Percentiles rank a stretch among this genome's conserved stretches.
These are phyloP conservation scores for Hygrocybe coccinea DNA, from an alignment of 768 basidiomycete genomes.

Conservation along the genomic window DNA sequence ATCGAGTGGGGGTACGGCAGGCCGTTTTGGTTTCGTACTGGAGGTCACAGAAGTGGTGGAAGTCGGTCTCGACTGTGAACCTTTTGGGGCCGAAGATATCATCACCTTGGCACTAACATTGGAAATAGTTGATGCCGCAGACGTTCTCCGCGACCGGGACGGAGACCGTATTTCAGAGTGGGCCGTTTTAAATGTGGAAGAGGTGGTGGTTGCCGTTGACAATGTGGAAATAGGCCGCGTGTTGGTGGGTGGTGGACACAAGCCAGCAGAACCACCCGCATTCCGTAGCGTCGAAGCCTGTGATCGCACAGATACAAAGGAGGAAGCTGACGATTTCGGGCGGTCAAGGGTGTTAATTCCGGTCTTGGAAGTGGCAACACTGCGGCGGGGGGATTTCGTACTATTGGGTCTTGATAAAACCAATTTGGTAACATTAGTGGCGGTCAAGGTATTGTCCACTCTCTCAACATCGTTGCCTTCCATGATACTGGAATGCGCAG, in stretches of 20 bases:
- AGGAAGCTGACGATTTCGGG: slow-evolving; percentile 32
- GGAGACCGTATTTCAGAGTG: slow-evolving; percentile 26
- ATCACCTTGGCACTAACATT: slow-evolving; percentile 9
- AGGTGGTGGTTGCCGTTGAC: slow-evolving; percentile 34
- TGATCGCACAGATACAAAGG: slow-evolving; percentile 30
- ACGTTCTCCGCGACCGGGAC: slow-evolving; percentile 29
- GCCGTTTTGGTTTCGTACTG: slow-evolving; percentile 19
- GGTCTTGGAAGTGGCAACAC: neutral
- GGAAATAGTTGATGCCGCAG: slow-evolving; percentile 28
- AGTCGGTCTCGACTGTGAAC: slow-evolving; percentile 2
- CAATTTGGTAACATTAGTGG: neutral
- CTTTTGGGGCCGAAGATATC: neutral
- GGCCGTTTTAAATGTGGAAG: slow-evolving; percentile 45
- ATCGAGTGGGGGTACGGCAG: slow-evolving; percentile 30
- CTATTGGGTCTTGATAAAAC: neutral
- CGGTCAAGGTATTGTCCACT: too few relatives aligned
- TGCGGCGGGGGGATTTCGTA: neutral
- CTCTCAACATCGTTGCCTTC: slow-evolving; percentile 16
- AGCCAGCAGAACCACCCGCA: slow-evolving; percentile 16
- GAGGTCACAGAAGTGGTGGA: slow-evolving; percentile 9
- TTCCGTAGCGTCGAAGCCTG: slow-evolving; percentile 30
- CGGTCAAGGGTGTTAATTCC: slow-evolving; percentile 1
- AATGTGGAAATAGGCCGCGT: slow-evolving; percentile 19
- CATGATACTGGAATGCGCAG: slow-evolving; percentile 15
- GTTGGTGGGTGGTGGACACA: slow-evolving; percentile 5